These are phyloP conservation scores for Ceratobasidium sp. DNA, from an alignment of 1,284 basidiomycete species.

Conservation along the genomic window DNA sequence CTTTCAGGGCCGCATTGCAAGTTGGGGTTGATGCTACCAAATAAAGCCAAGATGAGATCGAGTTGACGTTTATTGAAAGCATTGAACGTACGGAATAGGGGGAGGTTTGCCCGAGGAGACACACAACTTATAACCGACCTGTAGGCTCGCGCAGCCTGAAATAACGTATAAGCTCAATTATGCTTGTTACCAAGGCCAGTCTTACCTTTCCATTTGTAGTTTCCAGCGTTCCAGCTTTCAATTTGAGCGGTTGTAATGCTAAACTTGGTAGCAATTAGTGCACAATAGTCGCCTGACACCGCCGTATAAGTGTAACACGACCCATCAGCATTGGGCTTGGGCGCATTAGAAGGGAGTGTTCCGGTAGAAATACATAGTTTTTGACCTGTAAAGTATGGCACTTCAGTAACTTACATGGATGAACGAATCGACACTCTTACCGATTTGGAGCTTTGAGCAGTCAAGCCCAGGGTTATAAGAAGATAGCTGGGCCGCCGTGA, in stretches of 20 bases:
- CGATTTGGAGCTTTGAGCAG: conserved; percentile 23
- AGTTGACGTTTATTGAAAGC: background rate
- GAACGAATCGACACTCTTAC: background rate
- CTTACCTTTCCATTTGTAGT: conserved; percentile 34
- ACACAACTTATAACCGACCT: conserved; percentile 31
- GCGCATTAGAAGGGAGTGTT: conserved; percentile 29
- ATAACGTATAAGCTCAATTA: background rate
- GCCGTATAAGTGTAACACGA: conserved; percentile 27
- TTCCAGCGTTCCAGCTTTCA: conserved; percentile 31
- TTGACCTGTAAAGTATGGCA: background rate
- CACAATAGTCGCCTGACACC: conserved; percentile 27
- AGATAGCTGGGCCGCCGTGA: conserved; percentile 23
- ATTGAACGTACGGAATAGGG: conserved; percentile 26
- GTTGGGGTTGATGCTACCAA: conserved; percentile 24
- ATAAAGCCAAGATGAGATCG: background rate
- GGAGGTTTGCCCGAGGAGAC: conserved; percentile 31
- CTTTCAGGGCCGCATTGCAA: conserved; percentile 29
- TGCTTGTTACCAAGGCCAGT: background rate
- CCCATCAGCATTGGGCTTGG: conserved; percentile 27
- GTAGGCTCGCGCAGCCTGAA: conserved; percentile 34
- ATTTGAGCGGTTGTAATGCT: conserved; percentile 32
- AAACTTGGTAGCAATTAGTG: conserved; percentile 27
- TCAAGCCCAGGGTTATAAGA: conserved; percentile 30
- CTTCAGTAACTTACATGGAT: too few species aligned
- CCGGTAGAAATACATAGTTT: conserved; percentile 28